Base-by-base conservation (phyloP, 2,329 filamentous ascomycete species). In the Ceratocystis alfenasii region DNA sequence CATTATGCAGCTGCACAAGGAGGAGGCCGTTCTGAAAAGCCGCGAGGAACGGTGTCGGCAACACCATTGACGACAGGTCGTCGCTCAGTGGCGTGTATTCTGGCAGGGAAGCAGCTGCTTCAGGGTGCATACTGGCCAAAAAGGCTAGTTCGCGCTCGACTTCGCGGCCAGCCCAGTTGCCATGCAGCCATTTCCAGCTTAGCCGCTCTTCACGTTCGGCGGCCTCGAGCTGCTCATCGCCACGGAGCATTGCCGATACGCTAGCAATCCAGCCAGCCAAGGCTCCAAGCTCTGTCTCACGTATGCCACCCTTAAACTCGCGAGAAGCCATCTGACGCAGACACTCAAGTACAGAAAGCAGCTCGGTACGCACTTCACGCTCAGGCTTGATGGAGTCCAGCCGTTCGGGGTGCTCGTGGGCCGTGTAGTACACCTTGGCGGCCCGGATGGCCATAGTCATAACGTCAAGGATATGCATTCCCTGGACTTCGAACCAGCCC, bases 361-460 rank as follows among this genome's bases (percentile, higher is more conserved):
- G 78, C 71, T 97, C 93, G 63, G 87, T 81, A 53, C 94, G 86
- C 61, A 99, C 87, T 70, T 88, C 83, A 69, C 87, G 89, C 74
- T 99, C 94, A 0, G 90, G 86, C 75, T 90, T 92, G 76, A 97
- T 95, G 33, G 87, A 79, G 72, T 94, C 90, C 20, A 97, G 79
- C 46, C 89, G 86, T 70, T 94, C 87, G 1, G 92, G 90, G 64
- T 92, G 82, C 72, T 95, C 89, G 73, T 97, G 94, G 3, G 90
- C 84, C 0, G 92, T 96, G 76, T 99, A 97, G 77, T 97, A 99
- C 71, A 95, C 87, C 76, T 95, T 96, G 63, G 94, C 94, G 1
- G 93, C 91, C 64, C 91, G 85, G 70, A 99, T 97, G n/a, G 93
- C 93, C 64, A 97, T 80, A 0, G 94, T 99, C 73, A 94, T 88